Conservation (phyloP, 1,284 basidiomycete genomes). For the Kwoniella shivajii region DNA sequence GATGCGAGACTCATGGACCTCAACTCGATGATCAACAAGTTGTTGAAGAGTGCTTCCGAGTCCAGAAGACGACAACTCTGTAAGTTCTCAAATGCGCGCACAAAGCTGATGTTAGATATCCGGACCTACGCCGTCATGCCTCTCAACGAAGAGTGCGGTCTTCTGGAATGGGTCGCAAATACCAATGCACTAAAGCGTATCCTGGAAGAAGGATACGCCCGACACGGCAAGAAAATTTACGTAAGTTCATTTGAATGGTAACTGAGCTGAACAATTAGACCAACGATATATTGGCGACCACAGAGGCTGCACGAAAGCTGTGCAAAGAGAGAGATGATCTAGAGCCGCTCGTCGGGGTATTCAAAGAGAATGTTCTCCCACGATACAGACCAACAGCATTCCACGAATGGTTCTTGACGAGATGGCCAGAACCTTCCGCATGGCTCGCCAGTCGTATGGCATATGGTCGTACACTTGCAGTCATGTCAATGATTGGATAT, state of each 20-base stretch:
- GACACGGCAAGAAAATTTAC: constrained; percentile 64
- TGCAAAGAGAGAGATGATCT: constrained; percentile 7
- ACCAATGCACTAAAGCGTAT: constrained; percentile 84
- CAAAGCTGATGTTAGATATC: constrained; percentile 65
- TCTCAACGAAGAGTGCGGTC: constrained; percentile 94
- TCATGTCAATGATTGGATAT: constrained; percentile 99
- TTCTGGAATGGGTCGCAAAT: constrained; percentile 98
- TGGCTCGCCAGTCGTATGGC: constrained; percentile 88
- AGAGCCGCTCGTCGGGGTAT: constrained; percentile 6
- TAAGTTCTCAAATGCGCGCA: constrained; percentile 54
- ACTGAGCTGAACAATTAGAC: constrained; percentile 41
- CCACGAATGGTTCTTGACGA: constrained; percentile 96
- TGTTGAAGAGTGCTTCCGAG: constrained; percentile 90
- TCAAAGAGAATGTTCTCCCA: constrained; percentile 6
- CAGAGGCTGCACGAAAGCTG: constrained; percentile 63
- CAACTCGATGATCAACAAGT: constrained; percentile 96
- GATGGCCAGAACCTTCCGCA: constrained; percentile 92
- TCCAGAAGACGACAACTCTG: constrained; percentile 85
- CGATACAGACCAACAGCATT: constrained; percentile 80
- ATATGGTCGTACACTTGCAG: constrained; percentile 88
- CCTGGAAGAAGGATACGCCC: constrained; percentile 71
- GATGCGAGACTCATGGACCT: constrained; percentile 98
- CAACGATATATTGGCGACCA: constrained; percentile 61
- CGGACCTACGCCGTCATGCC: constrained; percentile 96
- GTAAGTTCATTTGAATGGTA: constrained; percentile 56